Evolutionary conservation across 768 basidiomycete species (phyloP), one percentile per base, ranked within the genome.

Genomic region (Leccinum obscurum): DNA sequence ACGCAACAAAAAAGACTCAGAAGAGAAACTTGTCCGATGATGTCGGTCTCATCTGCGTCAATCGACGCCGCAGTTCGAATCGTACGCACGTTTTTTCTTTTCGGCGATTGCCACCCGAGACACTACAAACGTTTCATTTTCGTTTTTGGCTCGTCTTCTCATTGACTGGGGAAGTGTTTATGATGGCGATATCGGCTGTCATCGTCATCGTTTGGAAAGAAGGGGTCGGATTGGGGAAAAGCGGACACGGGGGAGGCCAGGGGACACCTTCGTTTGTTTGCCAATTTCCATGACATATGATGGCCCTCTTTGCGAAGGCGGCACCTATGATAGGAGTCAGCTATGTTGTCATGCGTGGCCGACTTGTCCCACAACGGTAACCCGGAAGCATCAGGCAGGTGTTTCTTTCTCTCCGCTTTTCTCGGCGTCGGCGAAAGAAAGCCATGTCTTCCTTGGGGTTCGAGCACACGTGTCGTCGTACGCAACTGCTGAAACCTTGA

Each of bases 21-120:
- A 44, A 44, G 44, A 44, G 44, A 55, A 30, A 17, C 11, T 13
- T 56, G n/a, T 62, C 60, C 62, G 62, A 50, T 60, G 60, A 53
- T 50, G 5, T 61, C 59, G 59, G 32, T 20, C 20, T 3, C 22
- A 34, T 14, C 24, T 49, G 22, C 48, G 20, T 17, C 32, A 53
- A 28, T 53, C 52, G 34, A 35, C 14, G 10, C 28, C 32, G 14
- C 13, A 51, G 22, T 26, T 28, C 9, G 13, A 28, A 28, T 28
- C 32, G 24, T 26, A n/a, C 48, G 46, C 55, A 44, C 26, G n/a
- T n/a, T 20, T 44, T 44, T 44, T 44, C 44, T 20, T 46, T 54
- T 15, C 32, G 22, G 28, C 22, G 39, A 49, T 55, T 26, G 15
- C 53, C 58, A 59, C 34, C n/a, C n/a, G 44, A 44, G n/a, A 26